phyloP scores from a whole-genome alignment of 352 stramenopile species.

The Phytophthora idaei region DNA sequence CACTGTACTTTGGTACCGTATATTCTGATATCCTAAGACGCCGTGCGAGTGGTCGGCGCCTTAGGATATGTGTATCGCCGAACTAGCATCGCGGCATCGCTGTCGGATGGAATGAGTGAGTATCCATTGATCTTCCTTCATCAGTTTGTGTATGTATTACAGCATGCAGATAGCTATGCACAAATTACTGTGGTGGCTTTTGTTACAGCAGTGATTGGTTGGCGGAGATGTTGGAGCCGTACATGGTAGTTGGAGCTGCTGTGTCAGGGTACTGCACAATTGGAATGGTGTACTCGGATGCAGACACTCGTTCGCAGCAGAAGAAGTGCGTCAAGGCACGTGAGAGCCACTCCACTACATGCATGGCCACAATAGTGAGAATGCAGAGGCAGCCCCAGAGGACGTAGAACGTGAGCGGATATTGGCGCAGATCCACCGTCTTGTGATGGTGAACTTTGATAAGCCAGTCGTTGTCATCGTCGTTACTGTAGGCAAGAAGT shows the following conservation, averaged over 20 bases:
- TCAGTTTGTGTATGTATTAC: not conserved
- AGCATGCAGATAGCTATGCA: not conserved
- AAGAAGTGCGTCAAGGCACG: constrained; percentile 63
- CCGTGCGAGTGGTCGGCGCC: not conserved
- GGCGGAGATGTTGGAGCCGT: constrained; percentile 21
- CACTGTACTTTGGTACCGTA: constrained; percentile 16
- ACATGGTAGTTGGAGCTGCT: constrained; percentile 15
- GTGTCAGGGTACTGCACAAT: constrained; percentile 34
- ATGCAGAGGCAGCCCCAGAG: constrained; percentile 52
- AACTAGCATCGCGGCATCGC: constrained; percentile 3
- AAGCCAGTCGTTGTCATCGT: constrained; percentile 26
- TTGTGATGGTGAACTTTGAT: constrained; percentile 36
- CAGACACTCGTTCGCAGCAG: constrained; percentile 67
- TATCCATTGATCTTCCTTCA: not conserved
- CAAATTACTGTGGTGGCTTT: not conserved
- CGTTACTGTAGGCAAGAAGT: constrained; percentile 24
- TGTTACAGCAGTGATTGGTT: constrained; percentile 11
- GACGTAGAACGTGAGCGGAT: constrained; percentile 51
- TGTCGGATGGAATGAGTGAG: not conserved
- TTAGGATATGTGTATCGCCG: constrained; percentile 16
- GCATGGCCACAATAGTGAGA: constrained; percentile 59
- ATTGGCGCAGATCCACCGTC: constrained; percentile 36
- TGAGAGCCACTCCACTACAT: constrained; percentile 53
- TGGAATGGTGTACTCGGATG: constrained; percentile 52
- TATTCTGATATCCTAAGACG: constrained; percentile 19